phyloP scores from a whole-genome alignment of 768 basidiomycete genomes.

The Amanita rimosa region DNA sequence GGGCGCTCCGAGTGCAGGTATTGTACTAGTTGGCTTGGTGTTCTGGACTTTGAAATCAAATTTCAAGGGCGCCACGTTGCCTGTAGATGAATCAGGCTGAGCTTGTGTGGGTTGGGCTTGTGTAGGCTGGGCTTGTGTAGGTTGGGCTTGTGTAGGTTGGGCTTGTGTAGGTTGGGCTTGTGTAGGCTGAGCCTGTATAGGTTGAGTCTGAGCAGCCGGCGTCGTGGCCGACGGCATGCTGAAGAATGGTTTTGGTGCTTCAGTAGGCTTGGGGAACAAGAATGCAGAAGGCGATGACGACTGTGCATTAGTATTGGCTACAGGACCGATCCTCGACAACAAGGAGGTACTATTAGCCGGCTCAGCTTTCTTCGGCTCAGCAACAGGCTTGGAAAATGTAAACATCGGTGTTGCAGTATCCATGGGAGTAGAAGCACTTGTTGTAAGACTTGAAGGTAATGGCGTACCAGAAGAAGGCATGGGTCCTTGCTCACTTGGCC shows the following conservation, averaged over 20 bases:
- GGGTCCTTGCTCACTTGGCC: neutral
- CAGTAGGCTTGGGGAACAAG: constrained; percentile 4
- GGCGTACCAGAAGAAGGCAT: neutral
- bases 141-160: neutral
- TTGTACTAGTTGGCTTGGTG: constrained; percentile 1
- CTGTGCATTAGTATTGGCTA: constrained; percentile 5
- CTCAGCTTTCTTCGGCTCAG: neutral
- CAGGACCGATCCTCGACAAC: neutral
- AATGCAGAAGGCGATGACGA: constrained; percentile 8
- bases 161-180: neutral
- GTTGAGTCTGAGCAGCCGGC: neutral
- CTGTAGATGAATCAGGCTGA: neutral
- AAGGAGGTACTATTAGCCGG: neutral
- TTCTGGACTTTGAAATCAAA: constrained; percentile 6
- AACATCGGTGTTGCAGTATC: constrained; percentile 8
- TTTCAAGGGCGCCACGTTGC: constrained; percentile 9
- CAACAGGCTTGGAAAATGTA: neutral
- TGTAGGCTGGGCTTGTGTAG: neutral
- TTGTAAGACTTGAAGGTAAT: neutral
- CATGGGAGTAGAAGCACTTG: constrained; percentile 7
- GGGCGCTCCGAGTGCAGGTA: neutral
- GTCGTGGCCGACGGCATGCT: neutral
- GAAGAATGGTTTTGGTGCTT: constrained; percentile 4
- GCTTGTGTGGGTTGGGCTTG: neutral
- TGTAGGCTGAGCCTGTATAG: neutral